phyloP scores from a whole-genome alignment of 1,139 yeast genomes.

The Candida dubliniensis region DNA sequence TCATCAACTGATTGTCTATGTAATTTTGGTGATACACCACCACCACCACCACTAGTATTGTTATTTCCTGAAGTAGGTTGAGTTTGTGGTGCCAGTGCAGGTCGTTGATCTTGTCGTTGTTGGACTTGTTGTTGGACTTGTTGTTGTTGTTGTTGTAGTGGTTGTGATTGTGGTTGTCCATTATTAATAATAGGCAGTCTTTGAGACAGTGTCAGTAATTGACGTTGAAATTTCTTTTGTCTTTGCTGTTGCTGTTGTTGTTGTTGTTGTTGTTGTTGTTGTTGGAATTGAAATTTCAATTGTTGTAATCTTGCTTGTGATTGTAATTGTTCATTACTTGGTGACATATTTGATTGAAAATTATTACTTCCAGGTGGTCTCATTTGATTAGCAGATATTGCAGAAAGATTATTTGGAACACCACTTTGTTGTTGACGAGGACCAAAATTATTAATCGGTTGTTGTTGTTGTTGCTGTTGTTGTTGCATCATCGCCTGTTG shows the following conservation, averaged over 20 bases:
- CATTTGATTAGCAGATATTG: slow-evolving; percentile 5
- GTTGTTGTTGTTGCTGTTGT: slow-evolving; percentile 14
- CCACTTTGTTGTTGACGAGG: slow-evolving; percentile 10
- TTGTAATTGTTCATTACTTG: slow-evolving; percentile 13
- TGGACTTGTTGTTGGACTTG: not conserved
- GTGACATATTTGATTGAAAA: slow-evolving; percentile 13
- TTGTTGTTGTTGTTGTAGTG: slow-evolving; percentile 2
- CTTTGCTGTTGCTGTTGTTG: slow-evolving; percentile 11
- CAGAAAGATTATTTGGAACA: too few relatives aligned
- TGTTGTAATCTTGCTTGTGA: slow-evolving; percentile 20
- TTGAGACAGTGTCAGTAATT: slow-evolving; percentile 1
- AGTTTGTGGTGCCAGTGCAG: not conserved
- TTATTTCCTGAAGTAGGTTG: not conserved
- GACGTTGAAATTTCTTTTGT: slow-evolving; percentile 4
- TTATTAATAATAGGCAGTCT: slow-evolving; percentile 8
- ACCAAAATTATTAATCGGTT: slow-evolving; percentile 6
- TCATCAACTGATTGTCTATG: slow-evolving; percentile 23
- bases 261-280: slow-evolving; percentile 13
- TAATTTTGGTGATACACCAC: slow-evolving; percentile 4
- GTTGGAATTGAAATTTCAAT: slow-evolving; percentile 17
- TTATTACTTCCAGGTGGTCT: slow-evolving; percentile 9
- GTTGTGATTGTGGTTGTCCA: not conserved
- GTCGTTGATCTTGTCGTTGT: slow-evolving; percentile 8
- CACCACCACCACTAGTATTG: not conserved
- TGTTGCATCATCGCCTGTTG: slow-evolving; percentile 7